Evolutionary conservation across 2,329 filamentous ascomycete genomes (phyloP).

Genomic region (Epichloe hybrida): DNA sequence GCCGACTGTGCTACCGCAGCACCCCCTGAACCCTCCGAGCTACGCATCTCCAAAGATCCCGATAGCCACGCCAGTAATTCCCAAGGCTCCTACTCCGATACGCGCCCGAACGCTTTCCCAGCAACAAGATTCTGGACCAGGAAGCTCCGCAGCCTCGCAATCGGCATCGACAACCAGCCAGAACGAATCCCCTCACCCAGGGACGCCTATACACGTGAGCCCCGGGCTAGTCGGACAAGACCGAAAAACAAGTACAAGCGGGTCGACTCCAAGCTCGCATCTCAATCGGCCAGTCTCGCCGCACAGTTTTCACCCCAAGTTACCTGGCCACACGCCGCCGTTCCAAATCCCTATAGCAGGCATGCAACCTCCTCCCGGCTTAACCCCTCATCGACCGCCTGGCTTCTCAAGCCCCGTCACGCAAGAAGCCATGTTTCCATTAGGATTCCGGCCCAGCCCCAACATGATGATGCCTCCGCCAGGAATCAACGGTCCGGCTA

Average conservation of each 20-base stretch:
- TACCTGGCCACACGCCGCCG: constrained; percentile 29
- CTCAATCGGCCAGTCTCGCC: constrained; percentile 41
- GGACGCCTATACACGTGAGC: constrained; percentile 51
- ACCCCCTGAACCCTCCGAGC: constrained; percentile 39
- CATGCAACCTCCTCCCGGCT: constrained; percentile 33
- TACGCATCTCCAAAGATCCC: constrained; percentile 68
- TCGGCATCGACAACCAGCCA: constrained; percentile 41
- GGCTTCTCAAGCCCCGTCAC: constrained; percentile 46
- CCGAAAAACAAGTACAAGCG: constrained; percentile 46
- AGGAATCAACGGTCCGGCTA: constrained; percentile 32
- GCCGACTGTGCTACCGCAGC: constrained; percentile 42
- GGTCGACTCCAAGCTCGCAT: constrained; percentile 15
- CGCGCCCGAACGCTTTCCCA: constrained; percentile 67
- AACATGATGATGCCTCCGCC: constrained; percentile 37
- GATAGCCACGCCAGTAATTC: constrained; percentile 65
- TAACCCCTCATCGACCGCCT: constrained; percentile 25
- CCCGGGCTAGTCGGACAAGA: constrained; percentile 48
- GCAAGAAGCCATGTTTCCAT: constrained; percentile 34
- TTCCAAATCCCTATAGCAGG: constrained; percentile 44
- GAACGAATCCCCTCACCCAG: constrained; percentile 44
- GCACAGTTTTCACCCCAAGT: constrained; percentile 22
- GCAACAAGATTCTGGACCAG: constrained; percentile 60
- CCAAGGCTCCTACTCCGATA: constrained; percentile 70
- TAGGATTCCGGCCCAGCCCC: constrained; percentile 31
- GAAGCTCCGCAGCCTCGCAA: constrained; percentile 57